phyloP scores from a whole-genome alignment of 257 asterid species.

The Oldenlandia corymbosa region DNA sequence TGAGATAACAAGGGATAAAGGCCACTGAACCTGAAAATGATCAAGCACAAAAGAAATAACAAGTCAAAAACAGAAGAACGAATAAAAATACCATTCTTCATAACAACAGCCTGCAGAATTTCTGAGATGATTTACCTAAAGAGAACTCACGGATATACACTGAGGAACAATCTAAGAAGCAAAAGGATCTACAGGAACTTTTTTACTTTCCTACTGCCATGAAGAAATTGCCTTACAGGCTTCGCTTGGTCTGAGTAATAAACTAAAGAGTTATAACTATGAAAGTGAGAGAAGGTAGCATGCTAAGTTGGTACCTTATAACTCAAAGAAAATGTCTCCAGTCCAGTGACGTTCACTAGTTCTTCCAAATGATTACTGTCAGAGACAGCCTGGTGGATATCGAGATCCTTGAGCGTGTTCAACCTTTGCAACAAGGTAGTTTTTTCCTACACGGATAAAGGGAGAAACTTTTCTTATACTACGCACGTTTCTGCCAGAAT shows the following conservation, averaged over 20 bases:
- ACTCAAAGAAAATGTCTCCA: slow-evolving; percentile 93
- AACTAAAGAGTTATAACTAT: slow-evolving; percentile 18
- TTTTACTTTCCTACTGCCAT: neutral
- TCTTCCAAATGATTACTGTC: slow-evolving; percentile 62
- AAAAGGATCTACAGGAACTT: neutral
- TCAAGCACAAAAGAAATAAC: neutral
- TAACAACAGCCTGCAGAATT: neutral
- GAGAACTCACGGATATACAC: neutral
- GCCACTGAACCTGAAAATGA: slow-evolving; percentile 81
- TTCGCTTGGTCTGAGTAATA: neutral
- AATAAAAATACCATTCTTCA: neutral
- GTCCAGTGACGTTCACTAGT: slow-evolving; percentile 81
- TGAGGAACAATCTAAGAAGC: neutral
- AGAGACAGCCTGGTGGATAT: slow-evolving; percentile 48
- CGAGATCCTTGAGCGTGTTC: slow-evolving; percentile 83
- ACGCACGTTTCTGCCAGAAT: neutral
- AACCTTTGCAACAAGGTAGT: slow-evolving; percentile 83
- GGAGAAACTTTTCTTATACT: slow-evolving; percentile 8
- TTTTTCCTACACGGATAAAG: slow-evolving; percentile 51
- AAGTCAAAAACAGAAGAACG: neutral
- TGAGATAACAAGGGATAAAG: slow-evolving; percentile 88
- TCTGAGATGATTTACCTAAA: neutral
- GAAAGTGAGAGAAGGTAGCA: neutral
- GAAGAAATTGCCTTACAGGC: neutral
- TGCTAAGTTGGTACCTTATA: slow-evolving; percentile 55